These are phyloP conservation scores for Hansfordia pulvinata DNA, from an alignment of 2,329 filamentous ascomycete species.

Conservation along the genomic window DNA sequence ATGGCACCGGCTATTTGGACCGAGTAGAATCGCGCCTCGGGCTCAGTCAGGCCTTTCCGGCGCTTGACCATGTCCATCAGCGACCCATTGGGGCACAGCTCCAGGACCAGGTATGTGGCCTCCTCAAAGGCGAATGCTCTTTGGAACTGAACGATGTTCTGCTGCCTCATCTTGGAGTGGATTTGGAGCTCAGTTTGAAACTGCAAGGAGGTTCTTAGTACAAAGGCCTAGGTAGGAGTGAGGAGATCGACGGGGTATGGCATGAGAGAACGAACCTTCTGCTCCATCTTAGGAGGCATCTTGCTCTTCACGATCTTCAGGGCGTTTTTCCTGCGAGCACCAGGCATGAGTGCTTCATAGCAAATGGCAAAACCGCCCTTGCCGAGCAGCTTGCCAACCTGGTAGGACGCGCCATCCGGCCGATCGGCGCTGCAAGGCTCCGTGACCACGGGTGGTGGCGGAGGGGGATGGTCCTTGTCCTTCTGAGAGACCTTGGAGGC, in stretches of 20 bases:
- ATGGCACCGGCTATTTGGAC: conserved; percentile 93
- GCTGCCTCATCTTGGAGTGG: conserved; percentile 93
- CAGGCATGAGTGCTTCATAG: conserved; percentile 55
- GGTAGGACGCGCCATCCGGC: conserved; percentile 57
- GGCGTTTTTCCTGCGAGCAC: conserved; percentile 55
- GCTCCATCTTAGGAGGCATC: conserved; percentile 73
- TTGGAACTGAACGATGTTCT: conserved; percentile 91
- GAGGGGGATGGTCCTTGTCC: conserved; percentile 53
- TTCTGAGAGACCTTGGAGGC: conserved; percentile 22
- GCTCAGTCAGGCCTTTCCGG: conserved; percentile 78
- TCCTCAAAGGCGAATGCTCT: conserved; percentile 82
- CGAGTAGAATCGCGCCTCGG: conserved; percentile 86
- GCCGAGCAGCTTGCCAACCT: conserved; percentile 60
- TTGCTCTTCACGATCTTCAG: conserved; percentile 75
- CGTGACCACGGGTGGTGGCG: conserved; percentile 43
- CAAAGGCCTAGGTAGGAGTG: not conserved
- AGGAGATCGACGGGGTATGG: too few species aligned
- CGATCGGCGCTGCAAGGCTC: conserved; percentile 57
- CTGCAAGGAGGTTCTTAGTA: conserved; percentile 17
- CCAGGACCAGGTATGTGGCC: conserved; percentile 86
- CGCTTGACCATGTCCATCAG: conserved; percentile 97
- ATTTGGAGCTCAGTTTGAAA: conserved; percentile 85
- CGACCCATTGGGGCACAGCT: conserved; percentile 89
- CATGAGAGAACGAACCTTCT: conserved; percentile 45
- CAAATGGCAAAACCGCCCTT: conserved; percentile 78